phyloP scores from a whole-genome alignment of 1,284 basidiomycete species.

The Irpex sp. region DNA sequence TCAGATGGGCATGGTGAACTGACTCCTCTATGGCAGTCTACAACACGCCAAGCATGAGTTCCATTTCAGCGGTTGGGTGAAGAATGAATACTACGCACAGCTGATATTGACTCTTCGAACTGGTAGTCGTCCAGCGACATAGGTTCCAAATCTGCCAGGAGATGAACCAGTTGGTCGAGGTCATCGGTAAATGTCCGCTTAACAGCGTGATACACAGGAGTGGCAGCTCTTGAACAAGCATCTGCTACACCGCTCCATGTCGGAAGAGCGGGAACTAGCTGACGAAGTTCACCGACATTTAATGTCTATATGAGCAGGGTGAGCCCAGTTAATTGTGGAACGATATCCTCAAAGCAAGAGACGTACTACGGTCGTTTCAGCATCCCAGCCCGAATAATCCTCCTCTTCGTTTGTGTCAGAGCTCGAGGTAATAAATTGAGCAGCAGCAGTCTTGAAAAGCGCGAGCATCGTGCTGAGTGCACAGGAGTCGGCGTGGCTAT shows the following conservation, averaged over 20 bases:
- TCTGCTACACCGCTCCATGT: constrained; percentile 25
- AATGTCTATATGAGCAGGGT: constrained; percentile 16
- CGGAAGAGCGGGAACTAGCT: constrained; percentile 21
- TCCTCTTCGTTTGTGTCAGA: constrained; percentile 3
- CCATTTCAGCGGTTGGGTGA: background rate
- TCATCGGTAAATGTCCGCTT: constrained; percentile 23
- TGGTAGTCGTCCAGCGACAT: constrained; percentile 5
- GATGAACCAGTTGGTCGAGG: constrained; percentile 24
- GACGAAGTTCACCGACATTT: constrained; percentile 24
- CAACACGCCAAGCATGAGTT: background rate
- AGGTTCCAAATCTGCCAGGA: constrained; percentile 24
- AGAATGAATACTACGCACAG: background rate
- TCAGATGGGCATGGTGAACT: background rate
- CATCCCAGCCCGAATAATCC: constrained; percentile 7
- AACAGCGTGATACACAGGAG: constrained; percentile 23
- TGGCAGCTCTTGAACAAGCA: constrained; percentile 24
- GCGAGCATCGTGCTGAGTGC: constrained; percentile 11
- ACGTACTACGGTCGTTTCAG: constrained; percentile 13
- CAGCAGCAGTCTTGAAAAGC: constrained; percentile 11
- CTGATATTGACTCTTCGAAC: background rate
- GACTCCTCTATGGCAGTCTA: constrained; percentile 11
- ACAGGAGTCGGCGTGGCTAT: background rate
- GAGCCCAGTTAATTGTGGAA: too few relatives aligned
- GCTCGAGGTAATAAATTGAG: constrained; percentile 3
- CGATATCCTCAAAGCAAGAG: background rate